These are phyloP conservation scores for Triticum monococcum DNA, from an alignment of 176 grass and related monocot genomes.

Conservation along the genomic window DNA sequence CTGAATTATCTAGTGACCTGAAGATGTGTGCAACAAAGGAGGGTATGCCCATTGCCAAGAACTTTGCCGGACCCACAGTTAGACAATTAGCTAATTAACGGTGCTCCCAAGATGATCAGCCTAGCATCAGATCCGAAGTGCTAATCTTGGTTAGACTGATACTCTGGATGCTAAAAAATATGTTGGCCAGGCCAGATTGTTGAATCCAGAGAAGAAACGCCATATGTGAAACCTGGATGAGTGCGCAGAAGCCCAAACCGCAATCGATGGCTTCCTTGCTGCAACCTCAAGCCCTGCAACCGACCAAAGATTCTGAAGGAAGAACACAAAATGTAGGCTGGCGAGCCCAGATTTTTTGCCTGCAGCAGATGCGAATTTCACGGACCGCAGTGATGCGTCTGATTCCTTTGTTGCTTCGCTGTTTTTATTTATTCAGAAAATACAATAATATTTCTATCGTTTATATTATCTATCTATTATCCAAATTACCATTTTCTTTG, in stretches of 20 bases:
- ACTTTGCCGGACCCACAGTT: not conserved
- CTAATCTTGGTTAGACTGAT: slow-evolving; percentile 28
- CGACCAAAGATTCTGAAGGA: not conserved
- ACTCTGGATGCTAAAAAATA: slow-evolving; percentile 9
- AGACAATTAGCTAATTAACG: not conserved
- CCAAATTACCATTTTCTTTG: no score
- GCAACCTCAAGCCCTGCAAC: not conserved
- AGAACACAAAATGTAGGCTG: not conserved
- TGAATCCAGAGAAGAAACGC: not conserved
- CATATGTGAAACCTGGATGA: not conserved
- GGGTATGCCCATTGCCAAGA: not conserved
- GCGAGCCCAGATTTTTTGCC: slow-evolving; percentile 15
- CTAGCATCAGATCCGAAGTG: slow-evolving; percentile 14
- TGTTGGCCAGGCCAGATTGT: not conserved
- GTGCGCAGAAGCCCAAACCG: not conserved
- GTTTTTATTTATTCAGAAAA: no score
- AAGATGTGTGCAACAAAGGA: not conserved
- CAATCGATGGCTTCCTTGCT: not conserved
- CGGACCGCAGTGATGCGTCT: not conserved
- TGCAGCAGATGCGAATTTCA: not conserved
- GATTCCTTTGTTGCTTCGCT: not conserved
- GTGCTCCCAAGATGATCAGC: not conserved
- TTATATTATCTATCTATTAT: no score
- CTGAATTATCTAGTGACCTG: no score
- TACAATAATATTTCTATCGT: no score